These are phyloP conservation scores for Podospora pseudoanserina DNA, from an alignment of 495 filamentous ascomycete species.

Conservation along the genomic window DNA sequence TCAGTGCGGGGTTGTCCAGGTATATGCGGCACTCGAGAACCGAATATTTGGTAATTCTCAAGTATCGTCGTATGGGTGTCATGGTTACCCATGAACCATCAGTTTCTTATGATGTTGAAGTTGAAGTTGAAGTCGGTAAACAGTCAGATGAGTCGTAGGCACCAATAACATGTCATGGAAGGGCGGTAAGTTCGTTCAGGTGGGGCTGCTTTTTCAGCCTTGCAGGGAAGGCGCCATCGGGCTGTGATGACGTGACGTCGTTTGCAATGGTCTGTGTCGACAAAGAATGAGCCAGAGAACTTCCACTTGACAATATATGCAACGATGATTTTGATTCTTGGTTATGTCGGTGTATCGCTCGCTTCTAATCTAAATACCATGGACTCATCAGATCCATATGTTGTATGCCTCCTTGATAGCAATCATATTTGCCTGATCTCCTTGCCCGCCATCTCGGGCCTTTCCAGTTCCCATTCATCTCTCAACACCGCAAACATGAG, in stretches of 20 bases:
- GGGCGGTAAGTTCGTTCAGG: not conserved
- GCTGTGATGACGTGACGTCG: not conserved
- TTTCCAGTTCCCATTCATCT: constrained; percentile 91
- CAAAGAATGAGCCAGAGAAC: no score
- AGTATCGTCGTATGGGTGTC: constrained; percentile 79
- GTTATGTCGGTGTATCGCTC: not conserved
- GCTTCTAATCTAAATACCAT: not conserved
- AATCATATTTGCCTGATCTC: constrained; percentile 78
- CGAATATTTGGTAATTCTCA: constrained; percentile 81
- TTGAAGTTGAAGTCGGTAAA: not conserved
- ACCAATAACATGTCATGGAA: not conserved
- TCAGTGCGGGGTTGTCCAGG: constrained; percentile 80
- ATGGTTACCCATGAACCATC: constrained; percentile 38
- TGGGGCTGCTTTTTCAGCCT: not conserved
- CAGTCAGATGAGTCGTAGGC: not conserved
- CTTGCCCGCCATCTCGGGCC: constrained; percentile 83
- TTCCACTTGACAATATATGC: no score
- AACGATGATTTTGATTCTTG: no score
- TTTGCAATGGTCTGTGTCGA: no score
- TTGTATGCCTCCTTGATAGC: not conserved
- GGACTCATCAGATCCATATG: not conserved
- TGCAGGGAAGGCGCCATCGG: not conserved
- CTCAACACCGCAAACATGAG: constrained; percentile 80
- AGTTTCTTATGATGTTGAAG: no score
- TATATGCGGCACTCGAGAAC: constrained; percentile 95